Base-by-base conservation (phyloP, 805 yeast genomes). In the Kurtzmaniella cleridarum region DNA sequence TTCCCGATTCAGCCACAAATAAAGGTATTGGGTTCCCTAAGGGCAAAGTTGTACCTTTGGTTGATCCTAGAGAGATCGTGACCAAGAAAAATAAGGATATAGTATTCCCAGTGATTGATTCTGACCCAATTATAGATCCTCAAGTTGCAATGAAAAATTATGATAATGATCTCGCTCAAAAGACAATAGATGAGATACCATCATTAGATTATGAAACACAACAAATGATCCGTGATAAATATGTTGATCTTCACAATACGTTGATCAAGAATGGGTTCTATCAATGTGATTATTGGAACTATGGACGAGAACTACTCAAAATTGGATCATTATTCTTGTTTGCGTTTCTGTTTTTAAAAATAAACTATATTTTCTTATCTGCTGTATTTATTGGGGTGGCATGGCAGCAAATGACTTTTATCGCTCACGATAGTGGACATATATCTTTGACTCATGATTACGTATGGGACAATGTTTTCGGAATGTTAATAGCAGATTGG, bases 401-500 rank as follows among this genome's bases (percentile, higher is more conserved):
- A 7, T 88, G 96, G 96, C 96, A 88, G 49, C 96, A 88, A 58
- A 69, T 85, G 55, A 84, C 87, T 2, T 88, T 88, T 55, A 80
- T 86, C 38, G 96, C 82, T 1, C 96, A 88, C 53, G 96, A 88
- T 59, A 88, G 95, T 0, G 95, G 95, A 5, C 96, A 88, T 56
- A 73, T 85, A 11, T 74, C 88, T 2, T 82, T 88, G 37, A 81
- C 95, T 0, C 96, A 88, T 56, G 69, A 84, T 50, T 88, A 83
- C 59, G 83, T 80, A 48, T 34, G 76, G 8, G 96, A 88, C 58
- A 88, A 82, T 53, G 55, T 83, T 14, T 69, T 85, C 41, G 95
- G 95, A 1, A 76, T 81, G 58, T 36, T 77, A 2, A 67, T 88
- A 36, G 95, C 95, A 1, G 78, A 85, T 45, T 88, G 73, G 67